A percentile compares a stretch with the other conserved stretches of the same genome.
Conservation (phyloP, 1,284 basidiomycete species). For the Moesziomyces antarcticus region DNA sequence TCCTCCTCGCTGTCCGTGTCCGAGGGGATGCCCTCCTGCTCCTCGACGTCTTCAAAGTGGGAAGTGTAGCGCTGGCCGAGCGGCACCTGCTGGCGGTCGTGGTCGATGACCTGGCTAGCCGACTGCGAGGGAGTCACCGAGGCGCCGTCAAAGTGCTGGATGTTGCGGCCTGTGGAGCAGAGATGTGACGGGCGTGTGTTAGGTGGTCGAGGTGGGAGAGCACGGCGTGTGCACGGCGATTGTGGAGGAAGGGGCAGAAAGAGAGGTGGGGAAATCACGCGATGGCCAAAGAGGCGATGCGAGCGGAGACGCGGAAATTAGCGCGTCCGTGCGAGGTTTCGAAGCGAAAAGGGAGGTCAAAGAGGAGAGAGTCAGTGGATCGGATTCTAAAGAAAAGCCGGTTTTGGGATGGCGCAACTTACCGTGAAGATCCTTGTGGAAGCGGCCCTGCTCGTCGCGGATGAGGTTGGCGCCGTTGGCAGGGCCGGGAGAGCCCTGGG, state of each 20-base stretch:
- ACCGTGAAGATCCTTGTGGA: conserved; percentile 48
- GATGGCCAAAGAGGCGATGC: background rate
- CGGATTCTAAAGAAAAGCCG: background rate
- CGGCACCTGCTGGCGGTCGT: conserved; percentile 38
- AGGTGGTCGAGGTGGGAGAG: background rate
- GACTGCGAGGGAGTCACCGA: conserved; percentile 68
- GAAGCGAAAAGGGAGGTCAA: no score
- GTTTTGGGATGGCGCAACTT: conserved; percentile 5
- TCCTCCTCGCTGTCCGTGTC: conserved; percentile 55
- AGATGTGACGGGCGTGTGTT: background rate
- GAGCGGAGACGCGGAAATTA: conserved; percentile 5
- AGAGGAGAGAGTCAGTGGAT: conserved; percentile 1
- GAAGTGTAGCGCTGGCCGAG: conserved; percentile 48
- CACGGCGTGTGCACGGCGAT: background rate
- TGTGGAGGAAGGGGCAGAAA: conserved; percentile 1
- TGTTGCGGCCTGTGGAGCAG: conserved; percentile 14
- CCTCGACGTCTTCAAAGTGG: conserved; percentile 56
- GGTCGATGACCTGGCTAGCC: conserved; percentile 65
- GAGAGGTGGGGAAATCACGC: conserved; percentile 1
- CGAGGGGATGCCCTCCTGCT: conserved; percentile 45
- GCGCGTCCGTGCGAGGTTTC: background rate
- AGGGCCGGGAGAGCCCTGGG: conserved; percentile 21
- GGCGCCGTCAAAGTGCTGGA: conserved; percentile 58
- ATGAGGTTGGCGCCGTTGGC: conserved; percentile 32
- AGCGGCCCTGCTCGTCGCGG: conserved; percentile 42